Conservation (phyloP, 2,329 filamentous ascomycete genomes). For the Aspergillus spinulosporus region DNA sequence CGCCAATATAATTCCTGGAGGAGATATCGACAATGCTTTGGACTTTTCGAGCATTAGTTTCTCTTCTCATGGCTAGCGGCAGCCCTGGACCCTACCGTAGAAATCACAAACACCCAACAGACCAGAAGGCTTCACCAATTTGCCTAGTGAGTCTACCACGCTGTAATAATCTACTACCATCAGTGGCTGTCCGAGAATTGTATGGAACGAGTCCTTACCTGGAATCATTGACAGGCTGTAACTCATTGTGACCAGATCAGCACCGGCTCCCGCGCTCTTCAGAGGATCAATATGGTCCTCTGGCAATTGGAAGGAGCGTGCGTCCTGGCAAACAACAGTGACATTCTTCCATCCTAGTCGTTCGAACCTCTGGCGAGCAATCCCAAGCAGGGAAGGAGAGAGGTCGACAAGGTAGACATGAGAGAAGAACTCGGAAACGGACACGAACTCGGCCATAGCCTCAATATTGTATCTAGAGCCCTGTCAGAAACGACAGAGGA, state of each 20-base stretch:
- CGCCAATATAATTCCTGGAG: background rate
- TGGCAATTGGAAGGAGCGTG: background rate
- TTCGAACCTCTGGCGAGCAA: background rate
- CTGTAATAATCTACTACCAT: background rate
- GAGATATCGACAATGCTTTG: too few species aligned
- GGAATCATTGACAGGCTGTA: conserved; percentile 3
- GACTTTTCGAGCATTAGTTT: too few species aligned
- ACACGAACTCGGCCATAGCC: background rate
- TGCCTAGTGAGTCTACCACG: background rate
- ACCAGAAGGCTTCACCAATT: background rate
- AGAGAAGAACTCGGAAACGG: conserved; percentile 1
- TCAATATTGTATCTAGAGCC: background rate
- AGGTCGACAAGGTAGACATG: background rate
- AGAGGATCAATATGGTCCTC: too few species aligned
- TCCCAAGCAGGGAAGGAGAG: background rate
- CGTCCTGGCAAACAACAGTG: conserved; percentile 3
- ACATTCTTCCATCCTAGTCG: conserved; percentile 3
- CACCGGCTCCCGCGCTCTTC: background rate
- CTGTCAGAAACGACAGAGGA: too few species aligned
- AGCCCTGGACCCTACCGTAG: background rate
- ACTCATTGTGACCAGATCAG: background rate
- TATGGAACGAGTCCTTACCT: background rate
- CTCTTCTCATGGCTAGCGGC: too few species aligned
- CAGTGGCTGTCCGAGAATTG: background rate
- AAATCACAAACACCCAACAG: background rate